Percentiles rank a stretch among this genome's conserved stretches.
These are phyloP conservation scores for Penicillium nordicum DNA, from an alignment of 2,329 filamentous ascomycete species.

Conservation along the genomic window DNA sequence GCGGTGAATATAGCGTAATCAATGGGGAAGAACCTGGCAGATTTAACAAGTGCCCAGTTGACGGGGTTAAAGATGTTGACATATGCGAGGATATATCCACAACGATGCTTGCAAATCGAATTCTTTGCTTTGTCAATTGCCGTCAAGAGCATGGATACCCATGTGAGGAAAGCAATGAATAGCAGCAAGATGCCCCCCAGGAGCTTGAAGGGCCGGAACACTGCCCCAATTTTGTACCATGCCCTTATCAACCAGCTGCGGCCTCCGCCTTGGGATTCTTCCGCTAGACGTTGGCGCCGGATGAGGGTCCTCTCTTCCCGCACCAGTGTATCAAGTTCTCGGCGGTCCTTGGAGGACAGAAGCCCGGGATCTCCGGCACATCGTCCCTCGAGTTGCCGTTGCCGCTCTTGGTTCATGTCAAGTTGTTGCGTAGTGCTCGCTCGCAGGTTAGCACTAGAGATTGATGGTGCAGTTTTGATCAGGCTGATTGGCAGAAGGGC, in stretches of 20 bases:
- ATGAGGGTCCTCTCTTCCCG: conserved; percentile 91
- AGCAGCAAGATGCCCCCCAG: conserved; percentile 77
- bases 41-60: conserved; percentile 81
- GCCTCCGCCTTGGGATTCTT: conserved; percentile 65
- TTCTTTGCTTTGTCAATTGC: conserved; percentile 95
- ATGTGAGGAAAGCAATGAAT: conserved; percentile 69
- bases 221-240: conserved; percentile 76
- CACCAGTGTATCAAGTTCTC: conserved; percentile 80
- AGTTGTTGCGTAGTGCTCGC: conserved; percentile 76
- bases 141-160: conserved; percentile 91
- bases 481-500: conserved; percentile 84
- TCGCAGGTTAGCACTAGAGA: conserved; percentile 75
- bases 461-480: conserved; percentile 84
- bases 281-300: conserved; percentile 80
- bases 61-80: conserved; percentile 93
- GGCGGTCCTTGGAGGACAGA: conserved; percentile 77
- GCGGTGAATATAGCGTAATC: conserved; percentile 89
- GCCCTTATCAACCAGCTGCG: conserved; percentile 66
- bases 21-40: conserved; percentile 79
- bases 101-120: conserved; percentile 83
- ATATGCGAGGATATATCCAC: conserved; percentile 84
- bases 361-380: conserved; percentile 71
- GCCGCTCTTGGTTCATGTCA: conserved; percentile 83
- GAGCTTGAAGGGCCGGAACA: conserved; percentile 86
- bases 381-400: conserved; percentile 84